Base-by-base conservation (phyloP, 495 filamentous ascomycete species). In the Parathielavia hyrcaniae region DNA sequence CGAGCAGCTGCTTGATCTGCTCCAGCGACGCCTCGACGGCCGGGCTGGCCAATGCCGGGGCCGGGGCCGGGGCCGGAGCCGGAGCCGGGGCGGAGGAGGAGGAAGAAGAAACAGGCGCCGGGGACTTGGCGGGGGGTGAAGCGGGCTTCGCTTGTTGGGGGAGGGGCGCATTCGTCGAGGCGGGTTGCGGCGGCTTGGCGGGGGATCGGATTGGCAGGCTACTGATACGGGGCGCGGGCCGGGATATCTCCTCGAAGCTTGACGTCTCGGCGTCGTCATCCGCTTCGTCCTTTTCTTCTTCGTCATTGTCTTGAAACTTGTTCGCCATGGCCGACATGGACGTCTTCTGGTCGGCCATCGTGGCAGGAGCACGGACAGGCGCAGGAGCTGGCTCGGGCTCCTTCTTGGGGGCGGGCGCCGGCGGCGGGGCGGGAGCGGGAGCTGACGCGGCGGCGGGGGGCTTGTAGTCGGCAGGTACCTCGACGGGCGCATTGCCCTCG, bases 241-340 rank as follows among this genome's bases (percentile, higher is more conserved):
- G 87, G n/a, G 86, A 62, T 19, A 90, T 78, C 63, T 92, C 87
- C 67, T 95, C 87, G 65, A 96, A 96, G 72, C 84, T 87, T 5
- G 87, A 90, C 13, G 81, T 78, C 46, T 90, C 87, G 50, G 85
- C 83, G 39, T 69, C 75, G 4, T 83, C 81, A 10, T 81, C 75
- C 13, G 74, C 75, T 13, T 73, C 72, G 10, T n/a, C n/a, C n/a
- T n/a, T n/a, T n/a, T 73, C 73, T 12, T 81, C 81, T 19, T 81
- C 83, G 23, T 86, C 83, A 16, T 87, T 73, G 67, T 95, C 90
- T 53, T 89, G 83, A 68, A 86, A 96, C 72, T 91, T 95, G 67
- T 80, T 81, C 1, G 91, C 91, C 76, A 90, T 83, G 51, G 82
- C 82, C 32, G 88, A 83, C 73, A 97, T 91, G 0, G 90, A 92